Percentiles rank a stretch among this genome's conserved stretches.
Conservation (phyloP, 176 grass and related monocot species). For the Oryza australiensis region DNA sequence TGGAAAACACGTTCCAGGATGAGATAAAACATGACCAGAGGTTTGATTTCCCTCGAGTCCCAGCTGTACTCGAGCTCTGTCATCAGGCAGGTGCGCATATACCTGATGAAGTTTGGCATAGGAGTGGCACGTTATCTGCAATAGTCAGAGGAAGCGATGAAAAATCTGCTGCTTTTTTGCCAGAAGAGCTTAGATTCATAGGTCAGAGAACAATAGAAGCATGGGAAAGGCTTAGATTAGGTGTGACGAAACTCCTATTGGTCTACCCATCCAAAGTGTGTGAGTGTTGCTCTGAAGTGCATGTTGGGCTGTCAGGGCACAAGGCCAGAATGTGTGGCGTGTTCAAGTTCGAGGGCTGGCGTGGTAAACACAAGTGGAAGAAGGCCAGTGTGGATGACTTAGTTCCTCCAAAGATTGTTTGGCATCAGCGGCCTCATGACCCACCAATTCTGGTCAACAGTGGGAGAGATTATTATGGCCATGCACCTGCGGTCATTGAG, state of each 20-base stretch:
- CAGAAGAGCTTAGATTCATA: slow-evolving; percentile 49
- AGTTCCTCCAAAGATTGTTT: slow-evolving; percentile 73
- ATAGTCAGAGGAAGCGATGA: neutral
- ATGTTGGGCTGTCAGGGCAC: slow-evolving; percentile 75
- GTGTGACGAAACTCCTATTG: slow-evolving; percentile 73
- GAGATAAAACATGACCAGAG: slow-evolving; percentile 85
- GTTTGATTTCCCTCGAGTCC: slow-evolving; percentile 69
- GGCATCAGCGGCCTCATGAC: slow-evolving; percentile 85
- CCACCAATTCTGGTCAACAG: slow-evolving; percentile 59
- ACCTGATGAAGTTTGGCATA: slow-evolving; percentile 39
- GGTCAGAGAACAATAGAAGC: slow-evolving; percentile 73
- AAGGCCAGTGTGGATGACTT: slow-evolving; percentile 71
- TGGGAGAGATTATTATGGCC: slow-evolving; percentile 74
- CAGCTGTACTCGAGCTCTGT: slow-evolving; percentile 82
- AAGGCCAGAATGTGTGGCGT: slow-evolving; percentile 87
- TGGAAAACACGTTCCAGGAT: slow-evolving; percentile 61
- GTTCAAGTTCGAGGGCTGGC: slow-evolving; percentile 80
- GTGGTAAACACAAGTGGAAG: slow-evolving; percentile 80
- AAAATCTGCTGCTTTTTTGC: slow-evolving; percentile 16
- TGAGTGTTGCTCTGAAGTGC: slow-evolving; percentile 78
- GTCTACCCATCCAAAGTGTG: slow-evolving; percentile 92
- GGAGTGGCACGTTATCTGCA: neutral
- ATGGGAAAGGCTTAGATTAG: slow-evolving; percentile 78
- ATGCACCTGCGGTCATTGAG: slow-evolving; percentile 81
- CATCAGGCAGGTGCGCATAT: slow-evolving; percentile 75